Base-by-base conservation (phyloP, 1,284 basidiomycete species). In the Ganoderma lucidum region DNA sequence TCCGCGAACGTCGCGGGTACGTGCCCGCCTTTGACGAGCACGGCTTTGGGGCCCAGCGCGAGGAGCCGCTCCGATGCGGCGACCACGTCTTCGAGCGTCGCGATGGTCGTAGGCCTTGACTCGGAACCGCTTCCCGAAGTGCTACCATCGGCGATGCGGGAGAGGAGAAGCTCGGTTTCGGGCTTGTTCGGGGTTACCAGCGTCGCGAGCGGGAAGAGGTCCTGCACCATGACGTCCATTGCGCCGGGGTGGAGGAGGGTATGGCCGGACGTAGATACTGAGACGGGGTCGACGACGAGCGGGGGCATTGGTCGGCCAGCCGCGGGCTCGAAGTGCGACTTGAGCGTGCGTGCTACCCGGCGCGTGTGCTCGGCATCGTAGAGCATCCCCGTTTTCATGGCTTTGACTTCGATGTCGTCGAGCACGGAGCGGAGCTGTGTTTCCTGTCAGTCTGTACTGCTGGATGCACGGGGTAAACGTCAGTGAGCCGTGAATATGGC, bases 311-410 rank as follows among this genome's bases (percentile, higher is more conserved):
- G 30, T 12, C 30, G 45, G 3, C n/a, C 73, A 10, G 61, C 66
- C 12, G 69, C 56, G 39, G 39, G 10, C 10, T 12, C 6, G 76
- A 83, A 87, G 72, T 82, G 80, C 1, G 73, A 64, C 65, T 78
- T 84, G 62, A 93, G 82, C 6, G 84, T 81, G 6, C 78, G 72
- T 0, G 85, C 83, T 2, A 91, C 83, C 0, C 83, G 81, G 23
- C 76, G 81, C 6, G 83, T 83, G 51, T 81, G 86, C 2, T 80
- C 82, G 0, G 87, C 86, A 70, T 90, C 86, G 74, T 83, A 88
- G 0, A 94, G 85, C 96, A 98, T 98, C 17, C 97, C 97, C 0
- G 95, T 95, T 81, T 99, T 99, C 77, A 98, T 88, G 0, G 91
- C 93, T 58, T 86, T 82, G 17, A 96, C 84, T 1, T 88, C 81